Base-by-base conservation (phyloP, 805 yeast genomes). In the Metschnikowia aberdeeniae region DNA sequence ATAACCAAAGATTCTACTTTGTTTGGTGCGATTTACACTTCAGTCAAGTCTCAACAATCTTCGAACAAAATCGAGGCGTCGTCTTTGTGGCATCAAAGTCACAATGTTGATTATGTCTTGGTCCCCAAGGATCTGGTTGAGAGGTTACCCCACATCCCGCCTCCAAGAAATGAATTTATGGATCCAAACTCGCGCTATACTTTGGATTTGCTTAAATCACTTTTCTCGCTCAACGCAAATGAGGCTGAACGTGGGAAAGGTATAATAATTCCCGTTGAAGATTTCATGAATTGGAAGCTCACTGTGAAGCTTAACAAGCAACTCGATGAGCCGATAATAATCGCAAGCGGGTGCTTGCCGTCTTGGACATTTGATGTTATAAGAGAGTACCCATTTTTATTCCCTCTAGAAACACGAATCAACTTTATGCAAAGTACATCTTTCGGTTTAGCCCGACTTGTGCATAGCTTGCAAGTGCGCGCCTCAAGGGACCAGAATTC, bases 261-360 rank as follows among this genome's bases (percentile, higher is more conserved):
- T 60, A 10, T 9, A 4, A 38, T 34, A 10, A 19, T 62, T 12
- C 47, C 56, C 5, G 51, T 52, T 8, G 58, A 60, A 17, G 51
- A 45, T 12, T 90, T 89, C 57, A 67, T 82, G 54, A 89, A 87
- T 59, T 80, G 88, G 64, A 89, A 89, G 57, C 62, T 92, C 14
- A 83, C 95, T 6, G 95, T 95, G 0, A 92, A 90, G 61, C 68
- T 93, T 43, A 84, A 86, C 45, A 71, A 95, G 40, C 97, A 90
- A 63, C 64, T 92, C 35, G 97, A 90, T 55, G 97, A 92, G 51
- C 93, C 96, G 0, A 67, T 90, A 43, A 75, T 89, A 13, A 92
- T 92, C 24, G 92, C 95, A 0, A 81, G 95, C 60, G 93, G 92
- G 0, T 77, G 86, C 2, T 61, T 92, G 34, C 98, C 98, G 0